Conservation (phyloP, 1,284 basidiomycete genomes). For the Ustilago curta region DNA sequence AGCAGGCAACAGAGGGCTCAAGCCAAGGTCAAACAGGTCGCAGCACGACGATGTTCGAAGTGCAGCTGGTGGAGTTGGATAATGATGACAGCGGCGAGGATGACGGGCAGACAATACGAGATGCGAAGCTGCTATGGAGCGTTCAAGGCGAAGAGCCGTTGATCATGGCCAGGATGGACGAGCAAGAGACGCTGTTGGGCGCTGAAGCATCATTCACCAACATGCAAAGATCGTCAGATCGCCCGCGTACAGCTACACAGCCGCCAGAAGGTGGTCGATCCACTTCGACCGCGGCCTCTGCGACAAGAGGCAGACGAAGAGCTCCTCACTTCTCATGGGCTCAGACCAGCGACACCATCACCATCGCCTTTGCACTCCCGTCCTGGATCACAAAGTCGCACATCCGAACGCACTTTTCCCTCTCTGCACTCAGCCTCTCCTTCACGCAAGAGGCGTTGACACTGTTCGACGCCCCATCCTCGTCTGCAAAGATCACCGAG, state of each 20-base stretch:
- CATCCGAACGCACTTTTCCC: conserved; percentile 74
- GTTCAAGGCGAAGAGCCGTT: conserved; percentile 44
- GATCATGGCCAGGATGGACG: conserved; percentile 30
- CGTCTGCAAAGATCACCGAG: conserved; percentile 73
- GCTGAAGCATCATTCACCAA: conserved; percentile 30
- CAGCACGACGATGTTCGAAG: conserved; percentile 34
- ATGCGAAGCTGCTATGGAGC: conserved; percentile 17
- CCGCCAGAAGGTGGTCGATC: not conserved
- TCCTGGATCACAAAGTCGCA: conserved; percentile 70
- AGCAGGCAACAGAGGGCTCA: not conserved
- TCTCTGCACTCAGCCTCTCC: conserved; percentile 77
- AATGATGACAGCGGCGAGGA: not conserved
- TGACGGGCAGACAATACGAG: not conserved
- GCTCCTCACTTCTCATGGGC: conserved; percentile 81
- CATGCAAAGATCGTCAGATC: not conserved
- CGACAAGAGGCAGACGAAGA: conserved; percentile 19
- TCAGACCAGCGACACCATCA: conserved; percentile 84
- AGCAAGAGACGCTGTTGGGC: conserved; percentile 20
- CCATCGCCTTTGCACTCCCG: conserved; percentile 83
- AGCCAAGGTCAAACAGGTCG: not conserved
- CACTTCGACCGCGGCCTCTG: not conserved
- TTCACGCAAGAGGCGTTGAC: conserved; percentile 71
- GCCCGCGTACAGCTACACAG: not conserved
- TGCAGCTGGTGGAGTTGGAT: conserved; percentile 28
- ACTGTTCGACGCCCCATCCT: conserved; percentile 5